phyloP scores from a whole-genome alignment of 768 basidiomycete genomes.

The Leccinum imitatum region DNA sequence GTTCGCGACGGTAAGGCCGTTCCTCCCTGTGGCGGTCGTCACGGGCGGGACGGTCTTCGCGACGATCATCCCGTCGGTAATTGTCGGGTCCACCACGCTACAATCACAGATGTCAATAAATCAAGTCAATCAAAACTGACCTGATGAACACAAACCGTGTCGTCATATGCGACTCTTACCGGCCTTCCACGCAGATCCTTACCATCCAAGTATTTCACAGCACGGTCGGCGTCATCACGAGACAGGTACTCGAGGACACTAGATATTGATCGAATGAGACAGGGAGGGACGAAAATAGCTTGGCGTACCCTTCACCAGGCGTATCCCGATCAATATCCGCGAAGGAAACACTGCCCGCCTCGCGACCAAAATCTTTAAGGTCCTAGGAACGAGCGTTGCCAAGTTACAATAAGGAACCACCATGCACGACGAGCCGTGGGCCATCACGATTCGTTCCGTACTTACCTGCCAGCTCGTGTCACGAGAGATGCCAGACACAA shows the following conservation, averaged over 20 bases:
- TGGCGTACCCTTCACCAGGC: constrained; percentile 81
- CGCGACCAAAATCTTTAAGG: constrained; percentile 95
- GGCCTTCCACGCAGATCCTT: constrained; percentile 84
- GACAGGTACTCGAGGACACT: constrained; percentile 91
- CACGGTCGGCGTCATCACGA: constrained; percentile 89
- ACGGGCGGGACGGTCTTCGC: constrained; percentile 53
- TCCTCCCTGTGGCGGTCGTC: constrained; percentile 59
- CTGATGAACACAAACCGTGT: constrained; percentile 46
- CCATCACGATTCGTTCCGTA: constrained; percentile 20
- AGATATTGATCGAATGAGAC: constrained; percentile 5
- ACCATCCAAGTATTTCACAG: constrained; percentile 83
- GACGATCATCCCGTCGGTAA: constrained; percentile 73
- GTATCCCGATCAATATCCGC: constrained; percentile 91
- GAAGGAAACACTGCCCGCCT: constrained; percentile 89
- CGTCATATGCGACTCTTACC: constrained; percentile 69
- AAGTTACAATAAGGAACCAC: constrained; percentile 13
- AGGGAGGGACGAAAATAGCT: background rate
- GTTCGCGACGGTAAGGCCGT: constrained; percentile 63
- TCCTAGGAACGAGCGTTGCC: constrained; percentile 61
- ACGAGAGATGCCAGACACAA: constrained; percentile 86
- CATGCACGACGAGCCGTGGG: constrained; percentile 21
- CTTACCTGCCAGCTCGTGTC: constrained; percentile 99
- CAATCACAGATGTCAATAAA: background rate
- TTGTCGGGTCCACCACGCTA: constrained; percentile 71
- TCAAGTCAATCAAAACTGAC: background rate